These are phyloP conservation scores for Parasitella parasitica DNA, from an alignment of 371 early-diverging fungal genomes.

Conservation along the genomic window DNA sequence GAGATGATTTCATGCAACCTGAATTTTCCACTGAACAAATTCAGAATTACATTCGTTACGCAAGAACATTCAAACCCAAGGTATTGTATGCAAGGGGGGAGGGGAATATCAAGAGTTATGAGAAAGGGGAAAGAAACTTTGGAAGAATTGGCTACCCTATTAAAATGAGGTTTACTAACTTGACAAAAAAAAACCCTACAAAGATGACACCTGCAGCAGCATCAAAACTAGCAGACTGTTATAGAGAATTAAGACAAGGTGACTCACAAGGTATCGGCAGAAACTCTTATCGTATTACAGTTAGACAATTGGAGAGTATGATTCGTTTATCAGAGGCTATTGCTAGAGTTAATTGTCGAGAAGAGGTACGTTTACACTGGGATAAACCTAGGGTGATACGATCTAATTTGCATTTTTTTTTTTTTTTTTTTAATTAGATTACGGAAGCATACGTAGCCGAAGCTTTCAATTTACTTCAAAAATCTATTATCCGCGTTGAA, in stretches of 20 bases:
- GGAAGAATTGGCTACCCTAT: background rate
- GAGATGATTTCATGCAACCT: slow-evolving; percentile 70
- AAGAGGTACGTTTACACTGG: slow-evolving; percentile 47
- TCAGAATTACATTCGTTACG: slow-evolving; percentile 85
- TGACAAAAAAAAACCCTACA: slow-evolving; percentile 1
- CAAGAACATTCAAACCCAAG: slow-evolving; percentile 87
- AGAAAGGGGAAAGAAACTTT: background rate
- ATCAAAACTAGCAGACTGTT: slow-evolving; percentile 80
- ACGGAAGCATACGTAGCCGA: slow-evolving; percentile 83
- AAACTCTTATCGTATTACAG: slow-evolving; percentile 96
- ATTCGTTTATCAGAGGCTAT: slow-evolving; percentile 97
- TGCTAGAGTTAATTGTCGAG: slow-evolving; percentile 89
- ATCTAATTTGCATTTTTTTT: background rate
- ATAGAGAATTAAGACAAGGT: slow-evolving; percentile 88
- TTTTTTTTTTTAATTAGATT: slow-evolving; percentile 46
- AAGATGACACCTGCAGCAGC: slow-evolving; percentile 82
- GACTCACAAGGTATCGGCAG: slow-evolving; percentile 76
- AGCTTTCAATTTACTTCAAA: slow-evolving; percentile 88
- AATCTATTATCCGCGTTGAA: slow-evolving; percentile 93
- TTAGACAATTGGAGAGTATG: slow-evolving; percentile 97
- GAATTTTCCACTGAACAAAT: slow-evolving; percentile 80
- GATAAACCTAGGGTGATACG: background rate
- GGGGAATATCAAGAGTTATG: background rate
- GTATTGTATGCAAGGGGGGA: slow-evolving; percentile 22
- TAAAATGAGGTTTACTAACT: background rate